Evolutionary conservation across 768 basidiomycete species (phyloP).

Genomic region (Fomitopsis pulvina): DNA sequence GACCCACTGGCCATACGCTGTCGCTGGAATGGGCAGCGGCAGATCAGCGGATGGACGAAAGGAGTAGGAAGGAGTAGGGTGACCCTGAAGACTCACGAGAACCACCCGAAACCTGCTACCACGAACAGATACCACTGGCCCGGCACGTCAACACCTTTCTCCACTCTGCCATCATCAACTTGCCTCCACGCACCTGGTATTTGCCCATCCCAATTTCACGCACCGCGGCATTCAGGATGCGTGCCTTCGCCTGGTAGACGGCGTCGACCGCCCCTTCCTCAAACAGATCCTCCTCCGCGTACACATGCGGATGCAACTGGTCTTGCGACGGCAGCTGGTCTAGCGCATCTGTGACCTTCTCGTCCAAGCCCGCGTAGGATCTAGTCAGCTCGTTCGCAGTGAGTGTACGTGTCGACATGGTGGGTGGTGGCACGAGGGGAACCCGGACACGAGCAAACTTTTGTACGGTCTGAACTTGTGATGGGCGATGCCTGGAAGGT

Average conservation of each 20-base stretch:
- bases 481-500: background rate
- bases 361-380: background rate
- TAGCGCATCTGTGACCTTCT: background rate
- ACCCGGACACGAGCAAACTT: background rate
- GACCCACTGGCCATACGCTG: slow-evolving; percentile 63
- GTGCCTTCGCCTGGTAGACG: slow-evolving; percentile 43
- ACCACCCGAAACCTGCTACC: slow-evolving; percentile 71
- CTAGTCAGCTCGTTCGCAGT: background rate
- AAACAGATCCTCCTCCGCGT: slow-evolving; percentile 11
- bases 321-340: background rate
- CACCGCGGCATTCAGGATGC: slow-evolving; percentile 38
- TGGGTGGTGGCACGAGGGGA: background rate
- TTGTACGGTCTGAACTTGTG: background rate
- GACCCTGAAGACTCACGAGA: slow-evolving; percentile 42
- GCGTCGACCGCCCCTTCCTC: slow-evolving; percentile 31
- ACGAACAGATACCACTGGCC: slow-evolving; percentile 56
- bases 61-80: background rate
- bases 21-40: slow-evolving; percentile 34
- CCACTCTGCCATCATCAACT: background rate
- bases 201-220: slow-evolving; percentile 52
- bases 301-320: background rate
- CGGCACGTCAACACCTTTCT: background rate
- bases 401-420: background rate
- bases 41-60: background rate
- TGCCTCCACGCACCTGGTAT: slow-evolving; percentile 35